Evolutionary conservation across 2,329 filamentous ascomycete species (phyloP).

Genomic region (Trichoderma afroharzianum): DNA sequence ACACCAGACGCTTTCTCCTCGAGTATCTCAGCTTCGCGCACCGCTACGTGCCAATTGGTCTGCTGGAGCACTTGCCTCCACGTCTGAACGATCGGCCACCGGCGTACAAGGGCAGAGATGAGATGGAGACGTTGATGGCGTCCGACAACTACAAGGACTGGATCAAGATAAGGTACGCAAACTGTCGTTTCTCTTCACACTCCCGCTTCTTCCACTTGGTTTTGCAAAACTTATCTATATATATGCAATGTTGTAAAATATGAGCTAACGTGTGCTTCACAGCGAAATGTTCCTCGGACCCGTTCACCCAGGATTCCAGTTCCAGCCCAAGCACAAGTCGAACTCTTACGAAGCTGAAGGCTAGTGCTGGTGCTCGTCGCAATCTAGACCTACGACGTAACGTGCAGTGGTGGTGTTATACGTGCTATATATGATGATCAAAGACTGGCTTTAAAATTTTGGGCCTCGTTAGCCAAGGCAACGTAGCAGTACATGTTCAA

Average conservation of each 20-base stretch:
- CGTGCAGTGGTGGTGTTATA: background rate
- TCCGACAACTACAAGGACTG: slow-evolving; percentile 94
- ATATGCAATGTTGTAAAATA: background rate
- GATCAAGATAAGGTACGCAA: slow-evolving; percentile 90
- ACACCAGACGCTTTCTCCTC: slow-evolving; percentile 84
- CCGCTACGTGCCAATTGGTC: slow-evolving; percentile 84
- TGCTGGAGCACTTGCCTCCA: slow-evolving; percentile 85
- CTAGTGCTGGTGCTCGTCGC: slow-evolving; percentile 27
- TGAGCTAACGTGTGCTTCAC: slow-evolving; percentile 16
- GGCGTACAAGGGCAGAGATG: slow-evolving; percentile 76
- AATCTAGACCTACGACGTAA: background rate
- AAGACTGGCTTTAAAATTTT: background rate
- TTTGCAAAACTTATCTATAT: background rate
- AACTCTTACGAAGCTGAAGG: slow-evolving; percentile 82
- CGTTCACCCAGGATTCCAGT: slow-evolving; percentile 84
- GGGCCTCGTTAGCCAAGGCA: background rate
- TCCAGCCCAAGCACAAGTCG: slow-evolving; percentile 96
- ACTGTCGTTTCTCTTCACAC: background rate
- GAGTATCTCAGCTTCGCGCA: slow-evolving; percentile 95
- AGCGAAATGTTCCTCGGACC: slow-evolving; percentile 98
- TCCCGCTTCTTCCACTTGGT: background rate
- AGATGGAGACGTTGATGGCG: slow-evolving; percentile 88
- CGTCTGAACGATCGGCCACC: slow-evolving; percentile 86
- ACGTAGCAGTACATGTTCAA: background rate
- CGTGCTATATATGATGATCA: background rate